Conservation (phyloP, 768 basidiomycete species). For the Daedalea quercina region DNA sequence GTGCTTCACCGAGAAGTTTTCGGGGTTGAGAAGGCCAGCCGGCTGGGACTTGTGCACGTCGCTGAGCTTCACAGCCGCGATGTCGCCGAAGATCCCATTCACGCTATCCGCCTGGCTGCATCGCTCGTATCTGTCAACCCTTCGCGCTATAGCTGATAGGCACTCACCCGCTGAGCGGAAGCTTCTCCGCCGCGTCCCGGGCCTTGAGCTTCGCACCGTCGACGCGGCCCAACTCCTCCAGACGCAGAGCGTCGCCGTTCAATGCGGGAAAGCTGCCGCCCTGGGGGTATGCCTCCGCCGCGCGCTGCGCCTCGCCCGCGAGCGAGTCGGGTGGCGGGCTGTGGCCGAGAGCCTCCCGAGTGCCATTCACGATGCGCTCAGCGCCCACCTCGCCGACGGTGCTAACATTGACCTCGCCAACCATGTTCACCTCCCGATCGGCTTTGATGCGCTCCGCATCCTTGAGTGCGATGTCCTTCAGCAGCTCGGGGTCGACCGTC, state of each 20-base stretch:
- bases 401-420: conserved; percentile 12
- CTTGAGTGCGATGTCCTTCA: conserved; percentile 16
- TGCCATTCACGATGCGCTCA: conserved; percentile 8
- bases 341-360: conserved; percentile 14
- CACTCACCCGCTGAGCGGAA: background rate
- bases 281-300: conserved; percentile 9
- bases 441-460: conserved; percentile 24
- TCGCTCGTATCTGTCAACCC: background rate
- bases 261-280: conserved; percentile 12
- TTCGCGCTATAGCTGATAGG: background rate
- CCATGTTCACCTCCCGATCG: conserved; percentile 16
- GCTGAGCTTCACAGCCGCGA: background rate
- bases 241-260: conserved; percentile 2
- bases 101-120: background rate
- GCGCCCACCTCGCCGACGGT: conserved; percentile 12
- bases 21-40: background rate
- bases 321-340: conserved; percentile 16
- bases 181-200: background rate
- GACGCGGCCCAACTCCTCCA: conserved; percentile 7
- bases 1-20: background rate
- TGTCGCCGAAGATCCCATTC: background rate
- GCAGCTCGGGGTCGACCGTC: conserved; percentile 12
- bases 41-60: background rate
- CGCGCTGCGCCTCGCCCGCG: conserved; percentile 17
- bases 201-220: conserved; percentile 9